Evolutionary conservation across 768 basidiomycete species (phyloP).

Genomic region (Leccinum subtestaceum): DNA sequence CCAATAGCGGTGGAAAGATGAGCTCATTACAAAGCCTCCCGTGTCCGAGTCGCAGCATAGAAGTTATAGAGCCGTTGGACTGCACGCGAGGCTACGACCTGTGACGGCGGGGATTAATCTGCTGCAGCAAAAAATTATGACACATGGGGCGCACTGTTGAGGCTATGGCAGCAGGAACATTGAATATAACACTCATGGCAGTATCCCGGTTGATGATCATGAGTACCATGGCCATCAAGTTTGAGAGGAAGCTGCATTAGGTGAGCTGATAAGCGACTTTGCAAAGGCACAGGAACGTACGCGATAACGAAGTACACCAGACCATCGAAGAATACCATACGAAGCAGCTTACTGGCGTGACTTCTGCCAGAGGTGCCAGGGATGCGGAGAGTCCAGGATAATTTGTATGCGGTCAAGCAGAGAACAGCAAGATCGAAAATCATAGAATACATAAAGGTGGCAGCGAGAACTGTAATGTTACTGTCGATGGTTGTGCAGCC

Average conservation of each 20-base stretch:
- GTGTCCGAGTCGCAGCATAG: conserved; percentile 11
- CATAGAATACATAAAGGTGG: conserved; percentile 77
- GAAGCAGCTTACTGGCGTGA: conserved; percentile 45
- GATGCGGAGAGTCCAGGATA: conserved; percentile 32
- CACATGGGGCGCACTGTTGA: conserved; percentile 40
- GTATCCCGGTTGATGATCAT: conserved; percentile 64
- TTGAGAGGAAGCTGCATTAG: conserved; percentile 38
- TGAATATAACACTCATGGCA: conserved; percentile 65
- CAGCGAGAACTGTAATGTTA: conserved; percentile 60
- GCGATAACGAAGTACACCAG: conserved; percentile 76
- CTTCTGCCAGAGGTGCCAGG: conserved; percentile 20
- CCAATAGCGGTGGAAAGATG: background rate
- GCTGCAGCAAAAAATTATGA: background rate
- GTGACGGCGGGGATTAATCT: background rate
- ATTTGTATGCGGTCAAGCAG: conserved; percentile 56
- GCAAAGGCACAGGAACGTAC: conserved; percentile 35
- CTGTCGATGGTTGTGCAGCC: conserved; percentile 58
- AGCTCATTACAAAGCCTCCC: conserved; percentile 29
- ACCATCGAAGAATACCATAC: conserved; percentile 69
- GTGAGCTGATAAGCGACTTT: conserved; percentile 27
- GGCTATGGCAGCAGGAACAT: conserved; percentile 58
- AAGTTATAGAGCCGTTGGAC: conserved; percentile 60
- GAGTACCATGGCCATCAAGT: conserved; percentile 49
- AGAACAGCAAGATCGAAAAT: conserved; percentile 64
- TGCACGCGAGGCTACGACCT: conserved; percentile 60